Conservation (phyloP, 2,329 filamentous ascomycete genomes). For the Trichoderma aggressivum region DNA sequence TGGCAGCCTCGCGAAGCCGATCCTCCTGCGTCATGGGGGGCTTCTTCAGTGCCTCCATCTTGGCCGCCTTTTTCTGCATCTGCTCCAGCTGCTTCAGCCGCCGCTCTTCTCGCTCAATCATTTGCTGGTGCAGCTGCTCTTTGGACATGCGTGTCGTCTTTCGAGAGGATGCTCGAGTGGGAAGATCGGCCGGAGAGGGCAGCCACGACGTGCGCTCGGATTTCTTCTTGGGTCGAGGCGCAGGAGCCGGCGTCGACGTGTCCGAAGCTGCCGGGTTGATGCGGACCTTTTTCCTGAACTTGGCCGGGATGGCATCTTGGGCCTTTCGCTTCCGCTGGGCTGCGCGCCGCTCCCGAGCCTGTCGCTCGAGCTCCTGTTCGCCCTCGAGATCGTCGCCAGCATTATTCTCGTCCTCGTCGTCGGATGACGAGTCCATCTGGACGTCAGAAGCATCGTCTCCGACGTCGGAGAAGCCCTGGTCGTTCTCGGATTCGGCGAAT, state of each 20-base stretch:
- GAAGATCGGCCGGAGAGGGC: constrained; percentile 51
- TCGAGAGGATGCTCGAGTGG: constrained; percentile 56
- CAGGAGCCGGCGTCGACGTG: constrained; percentile 31
- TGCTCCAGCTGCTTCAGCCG: constrained; percentile 66
- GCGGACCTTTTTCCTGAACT: constrained; percentile 72
- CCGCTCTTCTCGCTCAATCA: constrained; percentile 68
- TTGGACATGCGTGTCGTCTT: constrained; percentile 58
- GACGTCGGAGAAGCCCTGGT: constrained; percentile 66
- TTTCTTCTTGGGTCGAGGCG: constrained; percentile 56
- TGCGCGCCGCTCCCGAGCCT: constrained; percentile 64
- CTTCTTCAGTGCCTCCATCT: constrained; percentile 70
- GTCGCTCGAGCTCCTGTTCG: constrained; percentile 79
- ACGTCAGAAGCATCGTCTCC: constrained; percentile 69
- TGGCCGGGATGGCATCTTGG: constrained; percentile 67
- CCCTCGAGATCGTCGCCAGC: constrained; percentile 70
- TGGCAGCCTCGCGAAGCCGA: constrained; percentile 74
- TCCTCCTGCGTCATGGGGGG: constrained; percentile 84
- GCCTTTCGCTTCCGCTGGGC: constrained; percentile 77
- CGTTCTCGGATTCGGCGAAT: constrained; percentile 71
- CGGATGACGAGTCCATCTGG: constrained; percentile 80
- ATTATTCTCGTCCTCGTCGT: constrained; percentile 67
- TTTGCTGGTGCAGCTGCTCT: constrained; percentile 64
- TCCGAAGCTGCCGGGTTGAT: constrained; percentile 54
- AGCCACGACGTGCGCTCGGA: constrained; percentile 59
- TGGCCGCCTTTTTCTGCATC: constrained; percentile 67